Conservation (phyloP, 139 green algal species). For the Deuterostichococcus epilithicus region DNA sequence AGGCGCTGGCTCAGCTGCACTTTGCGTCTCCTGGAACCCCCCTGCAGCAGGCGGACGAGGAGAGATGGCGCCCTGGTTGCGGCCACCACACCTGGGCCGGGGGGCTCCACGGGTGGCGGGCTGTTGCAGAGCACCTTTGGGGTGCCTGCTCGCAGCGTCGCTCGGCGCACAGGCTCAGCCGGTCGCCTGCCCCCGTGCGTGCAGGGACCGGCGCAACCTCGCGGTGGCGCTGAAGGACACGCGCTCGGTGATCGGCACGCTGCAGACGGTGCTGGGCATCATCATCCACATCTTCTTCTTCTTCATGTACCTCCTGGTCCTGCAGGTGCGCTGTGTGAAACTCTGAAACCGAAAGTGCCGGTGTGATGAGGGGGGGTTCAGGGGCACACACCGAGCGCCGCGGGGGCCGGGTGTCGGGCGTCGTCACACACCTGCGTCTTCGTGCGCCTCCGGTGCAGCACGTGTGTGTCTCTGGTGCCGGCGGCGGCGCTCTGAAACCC, state of each 20-base stretch:
- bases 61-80: not conserved
- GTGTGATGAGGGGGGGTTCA: too few species aligned
- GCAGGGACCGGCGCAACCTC: slow-evolving; percentile 57
- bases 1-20: too few species aligned
- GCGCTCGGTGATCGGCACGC: slow-evolving; percentile 52
- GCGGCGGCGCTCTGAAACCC: too few species aligned
- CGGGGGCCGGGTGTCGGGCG: too few species aligned
- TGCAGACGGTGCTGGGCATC: slow-evolving; percentile 60
- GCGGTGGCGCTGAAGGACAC: slow-evolving; percentile 64
- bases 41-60: not conserved
- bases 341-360: too few species aligned
- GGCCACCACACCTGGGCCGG: not conserved
- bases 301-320: slow-evolving; percentile 59
- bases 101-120: not conserved
- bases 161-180: not conserved
- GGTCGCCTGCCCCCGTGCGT: slow-evolving; percentile 23
- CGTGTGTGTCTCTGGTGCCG: too few species aligned
- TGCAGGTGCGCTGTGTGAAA: slow-evolving; percentile 38
- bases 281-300: slow-evolving; percentile 42
- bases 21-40: not conserved
- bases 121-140: not conserved
- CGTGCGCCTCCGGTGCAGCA: too few species aligned
- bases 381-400: too few species aligned
- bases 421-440: too few species aligned
- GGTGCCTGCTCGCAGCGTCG: not conserved